phyloP scores from a whole-genome alignment of 139 green algal species.

The Chara braunii region DNA sequence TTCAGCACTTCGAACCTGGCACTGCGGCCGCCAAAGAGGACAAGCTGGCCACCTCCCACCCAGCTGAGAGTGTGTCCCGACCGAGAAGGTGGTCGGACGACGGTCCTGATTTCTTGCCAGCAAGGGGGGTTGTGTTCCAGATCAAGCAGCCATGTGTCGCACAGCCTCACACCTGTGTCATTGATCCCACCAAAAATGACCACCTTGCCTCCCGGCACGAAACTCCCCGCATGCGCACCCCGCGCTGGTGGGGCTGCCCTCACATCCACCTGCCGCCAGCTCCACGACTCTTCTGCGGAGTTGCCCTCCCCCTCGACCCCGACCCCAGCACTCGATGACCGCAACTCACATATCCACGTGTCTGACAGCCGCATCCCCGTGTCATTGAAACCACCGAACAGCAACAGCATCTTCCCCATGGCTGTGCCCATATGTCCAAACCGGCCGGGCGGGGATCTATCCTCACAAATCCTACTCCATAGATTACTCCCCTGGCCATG shows the following conservation, averaged over 20 bases:
- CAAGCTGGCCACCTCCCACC: background rate
- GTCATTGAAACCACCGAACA: slow-evolving; percentile 33
- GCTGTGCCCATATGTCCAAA: slow-evolving; percentile 25
- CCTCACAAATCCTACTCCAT: background rate
- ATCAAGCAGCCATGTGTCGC: slow-evolving; percentile 29
- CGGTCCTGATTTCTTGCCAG: slow-evolving; percentile 12
- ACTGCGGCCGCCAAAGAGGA: slow-evolving; percentile 20
- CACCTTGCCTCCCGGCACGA: background rate
- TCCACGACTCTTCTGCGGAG: no score
- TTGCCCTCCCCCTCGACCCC: no score
- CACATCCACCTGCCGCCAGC: slow-evolving; percentile 5
- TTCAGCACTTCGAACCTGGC: slow-evolving; percentile 21
- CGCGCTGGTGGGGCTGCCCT: background rate
- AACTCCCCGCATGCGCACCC: slow-evolving; percentile 17
- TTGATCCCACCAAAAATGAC: slow-evolving; percentile 29
- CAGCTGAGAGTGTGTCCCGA: slow-evolving; percentile 23
- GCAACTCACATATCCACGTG: slow-evolving; percentile 24
- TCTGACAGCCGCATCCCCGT: slow-evolving; percentile 9
- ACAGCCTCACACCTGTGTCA: background rate
- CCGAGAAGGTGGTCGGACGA: background rate
- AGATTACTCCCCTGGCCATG: background rate
- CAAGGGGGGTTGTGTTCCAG: background rate
- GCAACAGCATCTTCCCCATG: background rate
- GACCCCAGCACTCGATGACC: no score
- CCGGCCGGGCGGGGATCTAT: background rate